Conservation (phyloP, 1,284 basidiomycete genomes). For the Tausonia pullulans region DNA sequence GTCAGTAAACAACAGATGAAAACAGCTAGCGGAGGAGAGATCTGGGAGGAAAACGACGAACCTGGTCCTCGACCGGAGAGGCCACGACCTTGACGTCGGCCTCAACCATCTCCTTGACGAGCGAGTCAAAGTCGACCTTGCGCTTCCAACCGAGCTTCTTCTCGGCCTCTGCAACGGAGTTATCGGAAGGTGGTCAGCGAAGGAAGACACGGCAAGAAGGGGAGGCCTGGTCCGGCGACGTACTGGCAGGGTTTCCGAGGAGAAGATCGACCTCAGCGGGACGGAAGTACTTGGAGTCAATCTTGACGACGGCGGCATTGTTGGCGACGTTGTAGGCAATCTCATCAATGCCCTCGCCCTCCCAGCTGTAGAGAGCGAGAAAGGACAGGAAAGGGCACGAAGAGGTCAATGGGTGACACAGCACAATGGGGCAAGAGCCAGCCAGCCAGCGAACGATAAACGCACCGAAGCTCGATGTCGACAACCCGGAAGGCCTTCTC, state of each 20-base stretch:
- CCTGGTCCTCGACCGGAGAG: constrained; percentile 14
- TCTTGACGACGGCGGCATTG: constrained; percentile 58
- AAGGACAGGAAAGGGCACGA: neutral
- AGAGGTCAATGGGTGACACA: no score
- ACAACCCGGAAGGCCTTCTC: constrained; percentile 66
- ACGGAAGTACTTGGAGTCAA: constrained; percentile 45
- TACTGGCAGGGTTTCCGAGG: constrained; percentile 20
- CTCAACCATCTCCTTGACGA: constrained; percentile 80
- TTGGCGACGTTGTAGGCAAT: constrained; percentile 57
- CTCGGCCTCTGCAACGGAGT: constrained; percentile 49
- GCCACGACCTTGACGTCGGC: constrained; percentile 44
- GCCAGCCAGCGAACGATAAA: constrained; percentile 11
- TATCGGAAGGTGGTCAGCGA: neutral
- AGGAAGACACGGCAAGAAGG: neutral
- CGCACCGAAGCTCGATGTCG: constrained; percentile 52
- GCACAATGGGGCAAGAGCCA: neutral
- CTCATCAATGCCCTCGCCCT: constrained; percentile 59
- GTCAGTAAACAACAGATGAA: neutral
- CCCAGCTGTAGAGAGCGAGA: constrained; percentile 46
- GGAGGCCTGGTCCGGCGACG: no score
- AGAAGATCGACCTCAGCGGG: constrained; percentile 72
- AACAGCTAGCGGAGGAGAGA: neutral
- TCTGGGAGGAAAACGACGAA: neutral
- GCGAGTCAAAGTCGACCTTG: constrained; percentile 59
- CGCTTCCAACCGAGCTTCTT: constrained; percentile 74